A percentile compares a stretch with the other conserved stretches of the same genome.
Evolutionary conservation across 2,329 filamentous ascomycete genomes (phyloP).

Genomic region (Trichoderma hamatum): DNA sequence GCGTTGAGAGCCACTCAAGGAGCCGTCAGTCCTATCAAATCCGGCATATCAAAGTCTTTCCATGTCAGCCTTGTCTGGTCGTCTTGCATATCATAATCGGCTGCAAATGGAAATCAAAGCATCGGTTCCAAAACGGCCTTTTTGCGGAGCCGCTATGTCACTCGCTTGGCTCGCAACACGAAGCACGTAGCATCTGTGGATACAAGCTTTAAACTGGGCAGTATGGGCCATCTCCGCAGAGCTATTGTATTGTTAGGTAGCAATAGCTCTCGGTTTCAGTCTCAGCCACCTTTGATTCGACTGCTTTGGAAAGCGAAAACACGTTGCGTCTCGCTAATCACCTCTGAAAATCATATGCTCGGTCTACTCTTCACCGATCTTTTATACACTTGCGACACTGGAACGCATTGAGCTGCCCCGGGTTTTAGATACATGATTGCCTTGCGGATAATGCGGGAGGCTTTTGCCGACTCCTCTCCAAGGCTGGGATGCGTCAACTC

Average conservation of each 20-base stretch:
- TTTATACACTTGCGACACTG: not conserved
- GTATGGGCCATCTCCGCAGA: not conserved
- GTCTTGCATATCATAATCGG: constrained; percentile 72
- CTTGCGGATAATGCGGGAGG: not conserved
- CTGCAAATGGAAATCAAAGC: not conserved
- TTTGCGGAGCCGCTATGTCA: constrained; percentile 82
- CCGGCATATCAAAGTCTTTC: constrained; percentile 59
- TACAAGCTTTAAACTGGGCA: not conserved
- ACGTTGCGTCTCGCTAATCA: not conserved
- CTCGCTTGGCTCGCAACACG: constrained; percentile 59
- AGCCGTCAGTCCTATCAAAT: not conserved
- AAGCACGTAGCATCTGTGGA: constrained; percentile 55
- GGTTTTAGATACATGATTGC: not conserved
- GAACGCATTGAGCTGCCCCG: not conserved
- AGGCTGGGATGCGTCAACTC: not conserved
- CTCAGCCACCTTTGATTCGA: constrained; percentile 13
- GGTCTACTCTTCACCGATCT: not conserved
- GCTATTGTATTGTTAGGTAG: constrained; percentile 5
- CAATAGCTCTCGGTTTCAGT: constrained; percentile 8
- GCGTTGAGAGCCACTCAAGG: not conserved
- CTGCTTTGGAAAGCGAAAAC: not conserved
- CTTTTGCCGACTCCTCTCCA: not conserved
- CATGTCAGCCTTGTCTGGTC: constrained; percentile 64
- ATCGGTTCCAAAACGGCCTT: constrained; percentile 79
- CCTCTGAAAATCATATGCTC: not conserved